Base-by-base conservation (phyloP, 352 stramenopile genomes). In the Peronosclerospora sorghi region DNA sequence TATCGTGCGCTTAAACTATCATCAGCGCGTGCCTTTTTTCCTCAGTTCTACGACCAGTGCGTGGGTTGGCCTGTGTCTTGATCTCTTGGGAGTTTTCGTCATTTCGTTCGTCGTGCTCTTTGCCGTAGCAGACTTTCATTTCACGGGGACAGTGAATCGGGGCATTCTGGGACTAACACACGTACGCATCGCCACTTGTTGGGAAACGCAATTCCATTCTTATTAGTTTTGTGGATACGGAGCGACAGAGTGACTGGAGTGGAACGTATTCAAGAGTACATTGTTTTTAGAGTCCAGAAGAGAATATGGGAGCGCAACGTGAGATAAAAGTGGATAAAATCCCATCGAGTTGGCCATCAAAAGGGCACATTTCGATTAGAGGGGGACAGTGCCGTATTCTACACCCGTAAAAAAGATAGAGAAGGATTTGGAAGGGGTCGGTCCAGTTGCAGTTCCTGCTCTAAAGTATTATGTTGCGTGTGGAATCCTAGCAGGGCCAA, bases 191-290 rank as follows among this genome's bases (percentile, higher is more conserved):
- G 14, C 83, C 83, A 0, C 81, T 96, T 34, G 82, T 96, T 4
- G 71, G 69, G 6, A 94, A 91, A 40, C 51, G 94, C n/a, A 95
- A 93, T 32, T 67, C 74, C 0, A 69, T 91, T 13, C 57, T 96
- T 10, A 78, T 75, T 4, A 84, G 73, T 20, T 91, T 95, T 18
- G 62, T 91, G 24, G 81, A 89, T 35, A 94, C 84, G 0, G 86
- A 96, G 57, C 83, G 88, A 18, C 76, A 95, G 29, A 93, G n/a
- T 96, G 77, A 87, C 96, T n/a, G 72, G 76, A 4, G 83, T 95
- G 10, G 85, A 96, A 55, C 79, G 86, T 12, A 66, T 95, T 19
- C 73, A 79, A 21, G 83, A 95, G 54, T 96, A 94, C 61, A 45
- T 57, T 0, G 59, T 67, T 37, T n/a, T 40, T 92, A 6, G 49